Evolutionary conservation across 805 yeast species (phyloP).

Genomic region (Candida xiaguanensis): DNA sequence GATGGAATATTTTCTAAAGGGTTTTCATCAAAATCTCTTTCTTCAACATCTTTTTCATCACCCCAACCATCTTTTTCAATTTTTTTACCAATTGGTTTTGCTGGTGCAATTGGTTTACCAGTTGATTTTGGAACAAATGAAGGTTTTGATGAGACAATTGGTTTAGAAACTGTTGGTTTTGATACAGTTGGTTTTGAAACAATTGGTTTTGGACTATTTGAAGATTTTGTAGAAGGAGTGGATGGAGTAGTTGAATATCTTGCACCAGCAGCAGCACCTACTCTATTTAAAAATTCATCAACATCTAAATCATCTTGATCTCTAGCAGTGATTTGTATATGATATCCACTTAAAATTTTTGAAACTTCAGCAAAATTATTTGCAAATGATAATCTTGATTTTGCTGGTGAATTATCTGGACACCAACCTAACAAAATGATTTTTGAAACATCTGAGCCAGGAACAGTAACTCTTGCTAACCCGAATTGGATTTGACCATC

Average conservation of each 20-base stretch:
- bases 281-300: conserved; percentile 65
- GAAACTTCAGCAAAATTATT: conserved; percentile 74
- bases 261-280: conserved; percentile 93
- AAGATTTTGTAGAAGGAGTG: conserved; percentile 6
- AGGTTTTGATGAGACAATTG: conserved; percentile 20
- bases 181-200: conserved; percentile 23
- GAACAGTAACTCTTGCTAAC: conserved; percentile 79
- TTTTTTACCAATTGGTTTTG: conserved; percentile 16
- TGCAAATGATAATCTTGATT: conserved; percentile 71
- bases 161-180: conserved; percentile 24
- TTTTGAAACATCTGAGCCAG: conserved; percentile 88
- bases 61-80: conserved; percentile 66
- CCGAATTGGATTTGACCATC: conserved; percentile 92
- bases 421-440: conserved; percentile 90
- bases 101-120: conserved; percentile 37
- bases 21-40: conserved; percentile 46
- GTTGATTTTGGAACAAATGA: conserved; percentile 33
- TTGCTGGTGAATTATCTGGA: conserved; percentile 90
- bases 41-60: conserved; percentile 56
- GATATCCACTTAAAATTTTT: conserved; percentile 73
- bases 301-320: conserved; percentile 86
- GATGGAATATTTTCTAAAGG: conserved; percentile 55
- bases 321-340: conserved; percentile 95
- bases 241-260: conserved; percentile 57
- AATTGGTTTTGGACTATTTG: conserved; percentile 8